Evolutionary conservation across 306 rosid genomes (phyloP).

Genomic region (Quercus alba): DNA sequence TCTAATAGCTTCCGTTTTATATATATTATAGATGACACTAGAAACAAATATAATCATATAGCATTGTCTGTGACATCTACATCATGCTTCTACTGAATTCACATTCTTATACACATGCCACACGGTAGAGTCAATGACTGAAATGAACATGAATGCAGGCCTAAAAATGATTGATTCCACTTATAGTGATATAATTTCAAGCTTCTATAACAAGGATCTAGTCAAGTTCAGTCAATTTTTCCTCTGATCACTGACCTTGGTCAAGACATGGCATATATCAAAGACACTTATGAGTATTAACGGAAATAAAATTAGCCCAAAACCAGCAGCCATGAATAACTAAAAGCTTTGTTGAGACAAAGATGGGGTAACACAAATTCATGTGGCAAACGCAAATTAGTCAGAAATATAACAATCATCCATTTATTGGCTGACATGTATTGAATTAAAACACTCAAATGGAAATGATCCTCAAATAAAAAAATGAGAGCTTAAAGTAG

Average conservation of each 20-base stretch:
- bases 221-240: too few species aligned
- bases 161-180: not conserved
- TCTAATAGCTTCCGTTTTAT: too few species aligned
- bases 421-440: not conserved
- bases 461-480: not conserved
- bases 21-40: not conserved
- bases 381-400: not conserved
- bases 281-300: not conserved
- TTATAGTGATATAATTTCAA: not conserved
- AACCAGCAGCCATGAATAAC: too few species aligned
- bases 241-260: not conserved
- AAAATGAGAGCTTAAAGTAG: not conserved
- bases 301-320: not conserved
- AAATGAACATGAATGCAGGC: not conserved
- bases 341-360: not conserved
- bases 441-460: not conserved
- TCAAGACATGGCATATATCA: not conserved
- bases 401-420: not conserved
- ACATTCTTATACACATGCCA: not conserved
- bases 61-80: not conserved
- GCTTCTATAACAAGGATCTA: not conserved
- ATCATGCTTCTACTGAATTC: not conserved
- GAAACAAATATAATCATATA: not conserved
- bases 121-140: not conserved
- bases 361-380: not conserved